phyloP scores from a whole-genome alignment of 805 yeast genomes.

The Candida berthetii region DNA sequence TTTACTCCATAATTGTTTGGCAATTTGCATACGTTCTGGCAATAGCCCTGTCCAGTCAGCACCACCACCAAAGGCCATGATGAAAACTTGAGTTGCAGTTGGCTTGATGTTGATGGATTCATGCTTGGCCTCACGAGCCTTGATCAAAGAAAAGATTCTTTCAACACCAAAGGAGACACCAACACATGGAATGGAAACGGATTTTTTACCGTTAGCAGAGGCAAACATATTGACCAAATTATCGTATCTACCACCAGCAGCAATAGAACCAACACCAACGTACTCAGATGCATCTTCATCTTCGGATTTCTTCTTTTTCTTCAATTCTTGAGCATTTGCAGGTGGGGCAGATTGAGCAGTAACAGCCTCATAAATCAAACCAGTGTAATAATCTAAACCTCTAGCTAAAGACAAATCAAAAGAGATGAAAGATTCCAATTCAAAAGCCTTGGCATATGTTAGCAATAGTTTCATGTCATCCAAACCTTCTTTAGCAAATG shows the following conservation, averaged over 20 bases:
- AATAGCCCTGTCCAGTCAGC: slow-evolving; percentile 92
- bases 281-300: slow-evolving; percentile 93
- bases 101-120: slow-evolving; percentile 56
- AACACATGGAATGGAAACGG: slow-evolving; percentile 86
- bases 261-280: slow-evolving; percentile 97
- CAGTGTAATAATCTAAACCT: slow-evolving; percentile 97
- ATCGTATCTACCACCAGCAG: slow-evolving; percentile 99
- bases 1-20: slow-evolving; percentile 78
- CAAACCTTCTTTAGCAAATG: slow-evolving; percentile 73
- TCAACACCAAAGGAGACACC: slow-evolving; percentile 98
- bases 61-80: slow-evolving; percentile 99
- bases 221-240: slow-evolving; percentile 95
- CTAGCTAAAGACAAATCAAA: slow-evolving; percentile 95
- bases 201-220: slow-evolving; percentile 72
- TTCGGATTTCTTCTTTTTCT: slow-evolving; percentile 39
- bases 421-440: slow-evolving; percentile 57
- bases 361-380: slow-evolving; percentile 93
- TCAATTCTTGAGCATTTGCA: slow-evolving; percentile 61
- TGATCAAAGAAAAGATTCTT: slow-evolving; percentile 84
- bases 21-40: slow-evolving; percentile 83
- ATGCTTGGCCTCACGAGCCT: slow-evolving; percentile 60
- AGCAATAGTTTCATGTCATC: slow-evolving; percentile 72
- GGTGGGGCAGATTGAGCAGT: slow-evolving; percentile 98
- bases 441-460: slow-evolving; percentile 78
- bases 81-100: slow-evolving; percentile 84